These are phyloP conservation scores for Bretziella fagacearum DNA, from an alignment of 2,329 filamentous ascomycete genomes.

Conservation along the genomic window DNA sequence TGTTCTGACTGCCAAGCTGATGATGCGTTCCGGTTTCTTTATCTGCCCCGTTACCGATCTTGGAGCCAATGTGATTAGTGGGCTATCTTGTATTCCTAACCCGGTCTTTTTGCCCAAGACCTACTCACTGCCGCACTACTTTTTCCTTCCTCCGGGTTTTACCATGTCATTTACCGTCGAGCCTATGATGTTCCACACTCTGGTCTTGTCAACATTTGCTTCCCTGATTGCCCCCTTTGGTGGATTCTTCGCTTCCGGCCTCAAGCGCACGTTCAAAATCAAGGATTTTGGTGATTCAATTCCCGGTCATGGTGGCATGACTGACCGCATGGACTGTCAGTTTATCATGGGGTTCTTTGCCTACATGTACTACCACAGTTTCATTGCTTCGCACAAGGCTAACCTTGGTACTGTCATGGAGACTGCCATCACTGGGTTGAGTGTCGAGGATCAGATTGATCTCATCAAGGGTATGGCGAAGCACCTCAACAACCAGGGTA, in stretches of 20 bases:
- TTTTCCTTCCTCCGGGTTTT: slow-evolving; percentile 45
- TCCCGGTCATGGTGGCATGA: slow-evolving; percentile 93
- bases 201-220: slow-evolving; percentile 81
- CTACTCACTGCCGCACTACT: slow-evolving; percentile 56
- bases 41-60: slow-evolving; percentile 96
- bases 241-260: slow-evolving; percentile 91
- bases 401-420: slow-evolving; percentile 79
- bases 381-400: slow-evolving; percentile 77
- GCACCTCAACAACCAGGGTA: slow-evolving; percentile 49
- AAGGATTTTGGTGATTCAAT: slow-evolving; percentile 99
- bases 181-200: slow-evolving; percentile 85
- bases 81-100: slow-evolving; percentile 77
- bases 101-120: slow-evolving; percentile 70
- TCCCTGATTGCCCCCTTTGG: slow-evolving; percentile 95
- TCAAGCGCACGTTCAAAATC: slow-evolving; percentile 98
- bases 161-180: slow-evolving; percentile 54
- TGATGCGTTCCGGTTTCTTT: slow-evolving; percentile 90
- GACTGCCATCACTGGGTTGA: slow-evolving; percentile 76
- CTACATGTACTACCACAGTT: slow-evolving; percentile 97
- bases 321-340: slow-evolving; percentile 97
- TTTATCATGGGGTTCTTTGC: slow-evolving; percentile 99
- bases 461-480: slow-evolving; percentile 47
- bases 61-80: slow-evolving; percentile 81
- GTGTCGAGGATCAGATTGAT: slow-evolving; percentile 76
- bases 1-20: slow-evolving; percentile 60